A percentile compares a stretch with the other conserved stretches of the same genome.
phyloP scores from a whole-genome alignment of 805 yeast genomes.

The Kodamaea neixiangensis region DNA sequence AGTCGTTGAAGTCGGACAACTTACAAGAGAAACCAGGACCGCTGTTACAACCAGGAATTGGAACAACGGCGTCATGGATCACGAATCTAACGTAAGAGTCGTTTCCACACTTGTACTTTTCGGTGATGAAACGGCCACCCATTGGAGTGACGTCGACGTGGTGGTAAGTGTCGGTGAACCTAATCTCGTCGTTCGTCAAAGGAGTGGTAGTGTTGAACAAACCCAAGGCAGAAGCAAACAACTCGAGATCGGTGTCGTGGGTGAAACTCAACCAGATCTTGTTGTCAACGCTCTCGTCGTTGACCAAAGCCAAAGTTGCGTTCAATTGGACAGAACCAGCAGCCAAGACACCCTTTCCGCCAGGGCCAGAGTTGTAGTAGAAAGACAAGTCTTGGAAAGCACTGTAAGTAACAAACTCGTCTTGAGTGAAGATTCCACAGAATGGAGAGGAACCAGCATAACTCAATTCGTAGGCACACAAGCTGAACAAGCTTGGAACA shows the following conservation, averaged over 20 bases:
- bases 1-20: conserved; percentile 23
- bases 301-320: conserved; percentile 23
- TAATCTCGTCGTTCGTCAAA: conserved; percentile 14
- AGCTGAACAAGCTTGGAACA: conserved; percentile 18
- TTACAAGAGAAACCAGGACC: conserved; percentile 58
- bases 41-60: conserved; percentile 46
- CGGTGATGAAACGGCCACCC: conserved; percentile 54
- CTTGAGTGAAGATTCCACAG: conserved; percentile 26
- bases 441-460: conserved; percentile 24
- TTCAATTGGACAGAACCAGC: conserved; percentile 23
- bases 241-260: conserved; percentile 29
- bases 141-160: conserved; percentile 52
- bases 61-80: conserved; percentile 56
- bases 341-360: conserved; percentile 20
- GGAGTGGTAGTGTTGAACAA: conserved; percentile 14
- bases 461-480: conserved; percentile 29
- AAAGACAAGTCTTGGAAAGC: conserved; percentile 19
- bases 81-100: conserved; percentile 48
- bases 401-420: conserved; percentile 23
- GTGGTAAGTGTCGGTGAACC: conserved; percentile 24
- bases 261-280: conserved; percentile 26
- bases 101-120: conserved; percentile 47
- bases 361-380: conserved; percentile 25
- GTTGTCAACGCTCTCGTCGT: conserved; percentile 18
- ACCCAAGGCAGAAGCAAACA: conserved; percentile 25